Evolutionary conservation across 108 stramenopile species (phyloP).

Genomic region (Cylindrotheca closterium): DNA sequence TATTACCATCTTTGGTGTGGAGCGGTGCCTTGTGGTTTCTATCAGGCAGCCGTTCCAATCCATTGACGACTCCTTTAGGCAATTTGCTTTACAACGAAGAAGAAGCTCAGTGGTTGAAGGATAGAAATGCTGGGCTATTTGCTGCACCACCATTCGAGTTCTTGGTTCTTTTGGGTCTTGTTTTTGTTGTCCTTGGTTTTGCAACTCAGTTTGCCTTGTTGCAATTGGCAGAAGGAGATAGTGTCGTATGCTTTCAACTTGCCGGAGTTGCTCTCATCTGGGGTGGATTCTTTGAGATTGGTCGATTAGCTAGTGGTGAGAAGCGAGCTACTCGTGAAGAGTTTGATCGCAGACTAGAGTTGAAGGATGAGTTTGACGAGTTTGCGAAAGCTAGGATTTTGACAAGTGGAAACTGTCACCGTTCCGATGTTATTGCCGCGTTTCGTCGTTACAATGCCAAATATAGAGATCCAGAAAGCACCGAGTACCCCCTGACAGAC

Average conservation of each 20-base stretch:
- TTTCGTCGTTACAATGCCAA: slow-evolving; percentile 86
- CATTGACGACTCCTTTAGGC: slow-evolving; percentile 74
- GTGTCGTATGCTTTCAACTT: slow-evolving; percentile 54
- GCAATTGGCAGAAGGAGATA: slow-evolving; percentile 64
- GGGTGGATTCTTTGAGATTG: slow-evolving; percentile 74
- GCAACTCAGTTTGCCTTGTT: slow-evolving; percentile 54
- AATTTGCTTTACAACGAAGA: slow-evolving; percentile 66
- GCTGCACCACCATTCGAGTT: slow-evolving; percentile 53
- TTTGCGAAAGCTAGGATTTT: slow-evolving; percentile 67
- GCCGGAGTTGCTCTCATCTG: slow-evolving; percentile 72
- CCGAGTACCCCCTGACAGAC: slow-evolving; percentile 64
- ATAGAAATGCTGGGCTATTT: slow-evolving; percentile 83
- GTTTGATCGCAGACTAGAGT: slow-evolving; percentile 47
- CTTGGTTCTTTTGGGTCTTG: slow-evolving; percentile 37
- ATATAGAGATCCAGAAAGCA: slow-evolving; percentile 64
- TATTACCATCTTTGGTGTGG: slow-evolving; percentile 53
- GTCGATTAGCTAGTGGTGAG: slow-evolving; percentile 62
- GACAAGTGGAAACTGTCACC: slow-evolving; percentile 60
- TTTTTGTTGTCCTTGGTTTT: slow-evolving; percentile 63
- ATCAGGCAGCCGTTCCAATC: slow-evolving; percentile 71
- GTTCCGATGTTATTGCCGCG: slow-evolving; percentile 67
- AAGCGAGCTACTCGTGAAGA: slow-evolving; percentile 65
- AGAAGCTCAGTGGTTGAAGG: slow-evolving; percentile 61
- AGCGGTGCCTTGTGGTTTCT: slow-evolving; percentile 71
- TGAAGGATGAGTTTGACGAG: slow-evolving; percentile 69